These are phyloP conservation scores for Pneumocystis oryctolagi DNA, from an alignment of 1,139 yeast genomes.

Conservation along the genomic window DNA sequence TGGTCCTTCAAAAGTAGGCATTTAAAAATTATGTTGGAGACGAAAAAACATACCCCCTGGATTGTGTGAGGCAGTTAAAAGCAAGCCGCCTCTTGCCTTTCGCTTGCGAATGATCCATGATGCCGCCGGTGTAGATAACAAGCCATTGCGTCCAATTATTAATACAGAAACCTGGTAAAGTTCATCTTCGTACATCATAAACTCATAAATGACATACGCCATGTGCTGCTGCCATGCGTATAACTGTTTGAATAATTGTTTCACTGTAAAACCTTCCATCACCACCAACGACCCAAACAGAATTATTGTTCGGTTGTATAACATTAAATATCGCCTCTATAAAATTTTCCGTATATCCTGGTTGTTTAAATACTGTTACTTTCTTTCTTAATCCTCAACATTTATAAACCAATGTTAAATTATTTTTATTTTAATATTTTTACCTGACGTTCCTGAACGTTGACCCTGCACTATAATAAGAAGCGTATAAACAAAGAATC, in stretches of 20 bases:
- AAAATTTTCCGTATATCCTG: constrained; percentile 82
- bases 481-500: background rate
- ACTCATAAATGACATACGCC: constrained; percentile 33
- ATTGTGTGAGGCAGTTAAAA: constrained; percentile 90
- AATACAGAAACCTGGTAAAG: constrained; percentile 31
- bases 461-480: background rate
- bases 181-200: background rate
- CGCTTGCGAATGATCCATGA: constrained; percentile 73
- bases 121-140: constrained; percentile 91
- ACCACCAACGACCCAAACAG: constrained; percentile 82
- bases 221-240: constrained; percentile 76
- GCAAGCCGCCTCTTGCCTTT: constrained; percentile 83
- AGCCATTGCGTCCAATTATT: constrained; percentile 75
- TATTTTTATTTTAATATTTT: background rate
- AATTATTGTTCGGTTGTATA: constrained; percentile 75
- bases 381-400: constrained; percentile 69
- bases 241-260: constrained; percentile 64
- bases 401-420: background rate
- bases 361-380: constrained; percentile 67
- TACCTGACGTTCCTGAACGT: background rate
- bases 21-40: background rate
- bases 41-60: constrained; percentile 54
- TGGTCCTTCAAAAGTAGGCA: constrained; percentile 35
- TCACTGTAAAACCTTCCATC: constrained; percentile 91
- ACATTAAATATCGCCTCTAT: constrained; percentile 72